phyloP scores from a whole-genome alignment of 2,329 filamentous ascomycete genomes.

The Alternaria tenuissima region DNA sequence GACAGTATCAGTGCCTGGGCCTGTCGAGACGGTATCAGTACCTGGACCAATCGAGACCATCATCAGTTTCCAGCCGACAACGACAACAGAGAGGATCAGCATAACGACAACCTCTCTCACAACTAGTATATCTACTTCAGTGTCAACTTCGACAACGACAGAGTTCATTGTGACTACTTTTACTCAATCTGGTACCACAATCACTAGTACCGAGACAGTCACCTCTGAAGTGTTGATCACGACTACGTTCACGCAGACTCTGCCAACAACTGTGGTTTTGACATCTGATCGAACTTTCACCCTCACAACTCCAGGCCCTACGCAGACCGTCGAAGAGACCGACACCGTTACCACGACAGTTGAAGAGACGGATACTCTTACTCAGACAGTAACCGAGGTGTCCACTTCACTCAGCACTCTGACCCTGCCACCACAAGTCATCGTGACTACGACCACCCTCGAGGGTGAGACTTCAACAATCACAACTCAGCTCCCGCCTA shows the following conservation, averaged over 20 bases:
- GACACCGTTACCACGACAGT: conserved; percentile 5
- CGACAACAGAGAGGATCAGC: conserved; percentile 5
- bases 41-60: conserved; percentile 4
- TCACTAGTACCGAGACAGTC: background rate
- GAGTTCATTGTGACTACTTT: conserved; percentile 5
- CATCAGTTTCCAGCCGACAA: conserved; percentile 11
- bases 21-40: conserved; percentile 1
- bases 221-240: conserved; percentile 8
- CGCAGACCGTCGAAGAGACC: conserved; percentile 14
- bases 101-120: conserved; percentile 10
- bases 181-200: conserved; percentile 6
- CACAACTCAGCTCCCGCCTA: conserved; percentile 25
- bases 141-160: conserved; percentile 14
- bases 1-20: background rate
- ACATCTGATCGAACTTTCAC: conserved; percentile 15
- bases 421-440: conserved; percentile 26
- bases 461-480: conserved; percentile 22
- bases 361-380: conserved; percentile 15
- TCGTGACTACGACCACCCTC: conserved; percentile 27
- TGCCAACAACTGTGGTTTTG: conserved; percentile 16
- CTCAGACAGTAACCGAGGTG: conserved; percentile 23
- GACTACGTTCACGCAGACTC: conserved; percentile 8
- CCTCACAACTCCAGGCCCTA: conserved; percentile 10
- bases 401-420: conserved; percentile 30
- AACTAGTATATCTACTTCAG: conserved; percentile 11